Conservation (phyloP, 2,329 filamentous ascomycete species). For the Alternaria burnsii region DNA sequence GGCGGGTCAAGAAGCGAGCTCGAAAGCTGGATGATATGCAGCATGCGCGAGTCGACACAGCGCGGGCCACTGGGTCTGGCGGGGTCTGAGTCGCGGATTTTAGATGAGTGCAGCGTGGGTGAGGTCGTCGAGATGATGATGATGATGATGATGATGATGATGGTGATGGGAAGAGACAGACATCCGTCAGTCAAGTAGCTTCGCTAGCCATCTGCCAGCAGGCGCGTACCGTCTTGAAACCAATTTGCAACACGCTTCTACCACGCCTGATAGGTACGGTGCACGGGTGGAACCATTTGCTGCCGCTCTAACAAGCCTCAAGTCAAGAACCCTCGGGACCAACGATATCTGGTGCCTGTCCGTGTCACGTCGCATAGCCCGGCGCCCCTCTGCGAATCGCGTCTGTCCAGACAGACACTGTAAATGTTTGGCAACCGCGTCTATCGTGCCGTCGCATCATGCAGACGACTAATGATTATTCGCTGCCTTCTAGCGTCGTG, state of each 20-base stretch:
- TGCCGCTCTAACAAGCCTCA: background rate
- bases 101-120: background rate
- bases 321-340: background rate
- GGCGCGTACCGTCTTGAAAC: constrained; percentile 40
- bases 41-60: constrained; percentile 31
- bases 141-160: constrained; percentile 1
- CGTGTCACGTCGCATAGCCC: background rate
- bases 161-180: constrained; percentile 18
- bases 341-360: background rate
- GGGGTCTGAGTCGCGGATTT: constrained; percentile 24
- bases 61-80: constrained; percentile 25
- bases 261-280: constrained; percentile 30
- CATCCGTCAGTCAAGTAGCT: background rate
- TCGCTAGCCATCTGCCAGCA: background rate
- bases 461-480: constrained; percentile 4
- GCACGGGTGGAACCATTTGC: background rate
- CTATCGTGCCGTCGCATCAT: constrained; percentile 1
- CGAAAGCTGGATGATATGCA: constrained; percentile 24
- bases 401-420: background rate
- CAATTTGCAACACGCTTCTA: constrained; percentile 35
- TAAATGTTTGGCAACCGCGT: background rate
- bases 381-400: background rate
- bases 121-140: background rate
- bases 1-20: constrained; percentile 46
- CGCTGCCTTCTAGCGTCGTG: constrained; percentile 17